phyloP scores from a whole-genome alignment of 1,284 basidiomycete genomes.

The Coniferiporia sulphurascens region DNA sequence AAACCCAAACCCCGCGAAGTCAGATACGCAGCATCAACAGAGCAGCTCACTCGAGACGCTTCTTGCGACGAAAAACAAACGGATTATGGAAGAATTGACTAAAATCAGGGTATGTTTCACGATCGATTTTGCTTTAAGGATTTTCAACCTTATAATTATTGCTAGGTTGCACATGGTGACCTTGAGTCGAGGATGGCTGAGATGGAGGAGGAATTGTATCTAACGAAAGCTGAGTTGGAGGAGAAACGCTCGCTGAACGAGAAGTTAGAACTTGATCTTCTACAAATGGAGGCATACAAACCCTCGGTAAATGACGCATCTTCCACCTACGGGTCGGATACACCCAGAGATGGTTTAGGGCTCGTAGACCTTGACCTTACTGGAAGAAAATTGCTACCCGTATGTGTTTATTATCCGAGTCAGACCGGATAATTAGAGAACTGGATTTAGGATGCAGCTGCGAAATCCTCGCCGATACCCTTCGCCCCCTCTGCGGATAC shows the following conservation, averaged over 20 bases:
- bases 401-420: not conserved
- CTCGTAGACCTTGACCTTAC: conserved; percentile 73
- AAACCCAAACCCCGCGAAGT: conserved; percentile 82
- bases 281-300: conserved; percentile 66
- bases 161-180: conserved; percentile 78
- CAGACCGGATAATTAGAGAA: too few relatives aligned
- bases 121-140: not conserved
- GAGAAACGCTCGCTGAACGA: conserved; percentile 81
- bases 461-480: conserved; percentile 56
- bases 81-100: conserved; percentile 91
- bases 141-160: conserved; percentile 8
- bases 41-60: conserved; percentile 86
- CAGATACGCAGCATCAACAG: conserved; percentile 53
- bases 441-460: conserved; percentile 36
- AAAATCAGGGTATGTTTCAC: conserved; percentile 67
- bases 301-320: conserved; percentile 29
- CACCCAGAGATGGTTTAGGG: conserved; percentile 37
- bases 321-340: conserved; percentile 25
- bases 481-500: conserved; percentile 77
- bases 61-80: conserved; percentile 90
- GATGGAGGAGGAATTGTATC: conserved; percentile 54
- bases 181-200: conserved; percentile 64
- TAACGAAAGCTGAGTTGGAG: conserved; percentile 62
- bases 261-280: conserved; percentile 85
- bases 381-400: conserved; percentile 41